Evolutionary conservation across 805 yeast species (phyloP).

Genomic region (Wickerhamiella kurtzmanii): DNA sequence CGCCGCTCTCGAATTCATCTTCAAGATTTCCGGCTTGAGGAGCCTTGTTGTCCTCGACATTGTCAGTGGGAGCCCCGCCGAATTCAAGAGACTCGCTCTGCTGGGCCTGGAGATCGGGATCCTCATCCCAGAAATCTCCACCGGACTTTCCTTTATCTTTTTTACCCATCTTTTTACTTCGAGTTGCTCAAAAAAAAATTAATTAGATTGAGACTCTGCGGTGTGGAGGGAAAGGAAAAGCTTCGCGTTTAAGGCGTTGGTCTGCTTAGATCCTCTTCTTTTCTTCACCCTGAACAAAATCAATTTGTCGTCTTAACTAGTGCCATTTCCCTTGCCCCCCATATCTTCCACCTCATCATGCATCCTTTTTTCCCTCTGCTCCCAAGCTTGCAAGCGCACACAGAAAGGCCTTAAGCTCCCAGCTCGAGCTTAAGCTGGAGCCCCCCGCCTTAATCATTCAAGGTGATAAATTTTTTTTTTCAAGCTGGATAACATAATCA

Average conservation of each 20-base stretch:
- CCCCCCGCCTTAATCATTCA: background rate
- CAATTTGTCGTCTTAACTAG: too few species aligned
- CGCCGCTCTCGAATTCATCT: constrained; percentile 35
- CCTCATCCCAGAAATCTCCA: constrained; percentile 73
- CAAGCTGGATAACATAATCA: too few species aligned
- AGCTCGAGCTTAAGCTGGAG: too few species aligned
- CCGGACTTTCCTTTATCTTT: constrained; percentile 55
- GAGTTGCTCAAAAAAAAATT: background rate
- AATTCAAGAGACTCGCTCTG: constrained; percentile 43
- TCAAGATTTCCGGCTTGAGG: constrained; percentile 24
- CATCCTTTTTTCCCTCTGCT: background rate
- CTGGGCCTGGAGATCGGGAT: constrained; percentile 36
- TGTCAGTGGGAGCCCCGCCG: constrained; percentile 26
- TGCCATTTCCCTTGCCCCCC: too few species aligned
- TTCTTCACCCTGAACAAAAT: too few species aligned
- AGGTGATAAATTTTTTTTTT: background rate
- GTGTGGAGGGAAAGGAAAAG: background rate
- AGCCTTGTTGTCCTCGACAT: constrained; percentile 19
- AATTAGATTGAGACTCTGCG: background rate
- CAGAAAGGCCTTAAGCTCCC: too few species aligned
- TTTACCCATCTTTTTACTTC: constrained; percentile 33
- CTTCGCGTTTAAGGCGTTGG: background rate
- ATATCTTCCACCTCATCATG: too few species aligned
- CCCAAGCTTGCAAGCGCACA: background rate
- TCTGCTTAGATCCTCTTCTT: background rate